Evolutionary conservation across 2,329 filamentous ascomycete species (phyloP), one percentile per base, ranked within the genome.

Genomic region (Aspergillus texensis): DNA sequence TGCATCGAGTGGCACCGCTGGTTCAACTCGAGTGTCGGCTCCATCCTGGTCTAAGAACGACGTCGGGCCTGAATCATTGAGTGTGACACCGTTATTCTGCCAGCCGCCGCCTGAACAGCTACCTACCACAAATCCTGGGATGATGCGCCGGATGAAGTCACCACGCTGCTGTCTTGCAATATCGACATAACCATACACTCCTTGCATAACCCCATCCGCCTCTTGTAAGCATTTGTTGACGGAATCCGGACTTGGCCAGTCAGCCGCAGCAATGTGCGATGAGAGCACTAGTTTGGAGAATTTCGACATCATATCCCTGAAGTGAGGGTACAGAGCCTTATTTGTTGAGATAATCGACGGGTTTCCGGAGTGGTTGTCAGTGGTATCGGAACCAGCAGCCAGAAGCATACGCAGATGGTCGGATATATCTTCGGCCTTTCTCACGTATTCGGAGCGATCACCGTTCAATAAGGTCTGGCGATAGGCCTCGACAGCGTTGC

Each of bases 261-360:
- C 95, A 39, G 94, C 92, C 6, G 94, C 93, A 45, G 95, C 95
- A 75, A 99, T 97, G 75, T 99, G 95, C 16, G 95, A 98, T 3
- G 95, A 99, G 56, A 99, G 89, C 52, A 99, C 95, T 11, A 99
- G 85, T 78, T 99, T 99, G n/a, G 95, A 98, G 77, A 99, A 99
- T 72, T 96, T 94, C 52, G 95, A 98, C 95, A 99, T 99, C 89
- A 98, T 98, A 75, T 98, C 95, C 60, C 95, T 86, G 80, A 99
- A 99, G 78, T 98, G 94, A 28, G 95, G 95, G 74, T 98, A 98
- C 19, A 99, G 83, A 0, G 93, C 92, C 78, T 98, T 98, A 83
- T 99, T 99, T 6, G 93, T 96, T 8, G 94, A 97, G 64, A 99
- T 99, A 72, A 99, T 97, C n/a, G 95, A 98, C 5, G 95, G 95